Conservation (phyloP, 352 stramenopile species). For the Globisporangium megalacanthum region DNA sequence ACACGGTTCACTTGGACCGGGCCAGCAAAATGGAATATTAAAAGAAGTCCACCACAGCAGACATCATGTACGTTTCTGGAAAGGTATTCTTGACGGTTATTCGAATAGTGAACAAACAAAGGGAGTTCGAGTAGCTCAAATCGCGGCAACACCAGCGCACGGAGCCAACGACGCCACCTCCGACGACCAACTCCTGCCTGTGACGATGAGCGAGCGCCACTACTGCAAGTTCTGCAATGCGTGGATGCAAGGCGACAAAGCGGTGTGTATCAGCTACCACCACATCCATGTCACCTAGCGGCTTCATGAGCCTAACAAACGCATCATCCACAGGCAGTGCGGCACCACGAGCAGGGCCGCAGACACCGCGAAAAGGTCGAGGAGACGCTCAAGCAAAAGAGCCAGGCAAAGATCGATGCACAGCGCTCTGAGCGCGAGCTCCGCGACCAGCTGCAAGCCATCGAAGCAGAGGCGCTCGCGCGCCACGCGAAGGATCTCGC, state of each 20-base stretch:
- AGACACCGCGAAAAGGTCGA: constrained; percentile 76
- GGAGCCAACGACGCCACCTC: not conserved
- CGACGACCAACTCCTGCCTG: not conserved
- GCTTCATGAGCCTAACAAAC: too few relatives aligned
- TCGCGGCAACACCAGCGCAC: too few relatives aligned
- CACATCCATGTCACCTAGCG: not conserved
- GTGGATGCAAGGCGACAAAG: constrained; percentile 80
- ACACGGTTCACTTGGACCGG: too few relatives aligned
- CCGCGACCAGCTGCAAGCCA: constrained; percentile 59
- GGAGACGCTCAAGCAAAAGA: constrained; percentile 63
- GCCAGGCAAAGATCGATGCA: constrained; percentile 62
- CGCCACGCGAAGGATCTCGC: constrained; percentile 12
- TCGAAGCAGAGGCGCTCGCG: constrained; percentile 36
- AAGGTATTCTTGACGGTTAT: too few relatives aligned
- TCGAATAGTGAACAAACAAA: too few relatives aligned
- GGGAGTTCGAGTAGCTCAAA: not conserved
- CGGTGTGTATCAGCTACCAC: constrained; percentile 25
- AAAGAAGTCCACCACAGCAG: too few relatives aligned
- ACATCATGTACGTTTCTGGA: too few relatives aligned
- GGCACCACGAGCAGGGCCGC: constrained; percentile 73
- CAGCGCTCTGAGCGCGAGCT: constrained; percentile 48
- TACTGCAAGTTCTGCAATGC: constrained; percentile 89
- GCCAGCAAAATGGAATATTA: too few relatives aligned
- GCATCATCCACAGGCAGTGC: constrained; percentile 47
- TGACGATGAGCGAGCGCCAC: constrained; percentile 61